phyloP scores from a whole-genome alignment of 2,329 filamentous ascomycete species.

The Xylaria sp. region DNA sequence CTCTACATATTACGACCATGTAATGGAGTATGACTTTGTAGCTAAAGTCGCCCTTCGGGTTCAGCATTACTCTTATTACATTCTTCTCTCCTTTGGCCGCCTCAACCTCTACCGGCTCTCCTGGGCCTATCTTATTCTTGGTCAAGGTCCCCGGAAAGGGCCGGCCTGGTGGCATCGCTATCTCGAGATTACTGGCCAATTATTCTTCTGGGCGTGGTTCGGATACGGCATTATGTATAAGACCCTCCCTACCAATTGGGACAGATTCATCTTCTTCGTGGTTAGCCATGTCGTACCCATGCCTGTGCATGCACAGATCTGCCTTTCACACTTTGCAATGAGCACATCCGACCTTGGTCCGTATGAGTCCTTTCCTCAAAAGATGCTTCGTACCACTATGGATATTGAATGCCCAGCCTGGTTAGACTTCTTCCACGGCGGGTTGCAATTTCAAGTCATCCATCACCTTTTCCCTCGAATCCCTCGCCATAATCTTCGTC shows the following conservation, averaged over 20 bases:
- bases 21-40: slow-evolving; percentile 81
- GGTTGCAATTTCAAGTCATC: slow-evolving; percentile 77
- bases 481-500: slow-evolving; percentile 73
- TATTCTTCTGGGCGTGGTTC: slow-evolving; percentile 88
- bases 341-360: slow-evolving; percentile 87
- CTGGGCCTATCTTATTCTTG: slow-evolving; percentile 78
- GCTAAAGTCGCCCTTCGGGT: slow-evolving; percentile 76
- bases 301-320: slow-evolving; percentile 89
- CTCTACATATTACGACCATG: slow-evolving; percentile 84
- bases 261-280: slow-evolving; percentile 78
- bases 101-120: slow-evolving; percentile 89
- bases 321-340: slow-evolving; percentile 93
- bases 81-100: slow-evolving; percentile 80
- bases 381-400: slow-evolving; percentile 92
- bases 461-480: slow-evolving; percentile 77
- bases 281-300: slow-evolving; percentile 84
- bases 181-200: slow-evolving; percentile 79
- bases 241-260: slow-evolving; percentile 73
- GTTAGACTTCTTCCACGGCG: slow-evolving; percentile 78
- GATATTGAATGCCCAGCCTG: slow-evolving; percentile 77
- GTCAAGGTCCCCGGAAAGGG: slow-evolving; percentile 77
- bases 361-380: slow-evolving; percentile 87
- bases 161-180: slow-evolving; percentile 85
- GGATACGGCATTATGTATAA: slow-evolving; percentile 84
- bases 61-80: slow-evolving; percentile 86